Base-by-base conservation (phyloP, 169 alveolate species). In the Plasmodium blacklocki region DNA sequence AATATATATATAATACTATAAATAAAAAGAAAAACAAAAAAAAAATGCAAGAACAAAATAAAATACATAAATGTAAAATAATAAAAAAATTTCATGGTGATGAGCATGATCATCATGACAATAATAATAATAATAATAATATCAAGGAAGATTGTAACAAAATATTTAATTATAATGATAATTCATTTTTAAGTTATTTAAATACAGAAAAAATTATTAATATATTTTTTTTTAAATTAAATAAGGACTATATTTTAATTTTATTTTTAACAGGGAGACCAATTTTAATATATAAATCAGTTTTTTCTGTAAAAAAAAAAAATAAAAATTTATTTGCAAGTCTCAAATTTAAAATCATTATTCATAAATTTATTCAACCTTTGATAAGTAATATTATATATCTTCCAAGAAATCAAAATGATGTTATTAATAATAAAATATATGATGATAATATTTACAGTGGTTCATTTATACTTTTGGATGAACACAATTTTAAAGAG, bases 181-280 rank as follows among this genome's bases (percentile, higher is more conserved):
- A 29, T 7, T 67, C 54, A 1, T 21, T 12, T 43, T 23, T 45
- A 50, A 1, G 32, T 23, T 58, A 50, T 59, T 60, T 78, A n/a
- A 56, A 66, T 29, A 0, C 26, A 14, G 89, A 78, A 47, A 70
- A 78, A 50, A 58, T 78, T 18, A 66, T 78, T 64, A 78, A 78
- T 6, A 43, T 78, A 9, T 47, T 78, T 19, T 70, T 78, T 58
- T 78, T 78, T 59, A 67, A 67, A 29, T 43, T 78, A 26, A 76
- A 59, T n/a, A 39, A 39, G 26, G 62, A 64, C n/a, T 78, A 78
- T 59, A 2, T 78, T n/a, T 29, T 78, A 78, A 78, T 52, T 8
- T 21, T 78, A 12, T 78, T 78, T 59, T 43, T 78, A 26, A 78
- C 89, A 12, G 89, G 89, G 2, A 78, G 89, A 52, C 89, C 89